A percentile compares a stretch with the other conserved stretches of the same genome.
Evolutionary conservation across 352 stramenopile species (phyloP).

Genomic region (Phytophthora chlamydospora): DNA sequence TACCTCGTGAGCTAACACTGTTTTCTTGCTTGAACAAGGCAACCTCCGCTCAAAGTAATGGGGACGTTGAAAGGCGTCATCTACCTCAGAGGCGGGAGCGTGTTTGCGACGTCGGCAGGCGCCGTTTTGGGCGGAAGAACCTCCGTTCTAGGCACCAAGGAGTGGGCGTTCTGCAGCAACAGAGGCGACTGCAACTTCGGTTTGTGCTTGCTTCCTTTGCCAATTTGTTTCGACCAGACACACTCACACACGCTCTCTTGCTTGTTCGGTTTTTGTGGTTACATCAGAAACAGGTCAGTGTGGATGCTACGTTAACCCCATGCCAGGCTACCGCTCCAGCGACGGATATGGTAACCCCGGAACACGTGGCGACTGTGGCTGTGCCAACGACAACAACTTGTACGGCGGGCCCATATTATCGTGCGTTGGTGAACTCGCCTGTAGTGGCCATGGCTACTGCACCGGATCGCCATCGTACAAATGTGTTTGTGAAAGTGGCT

Average conservation of each 20-base stretch:
- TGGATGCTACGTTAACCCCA: slow-evolving; percentile 63
- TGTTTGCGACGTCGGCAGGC: slow-evolving; percentile 55
- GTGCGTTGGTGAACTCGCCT: slow-evolving; percentile 72
- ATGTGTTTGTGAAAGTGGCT: slow-evolving; percentile 69
- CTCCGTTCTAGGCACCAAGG: slow-evolving; percentile 84
- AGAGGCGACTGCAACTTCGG: slow-evolving; percentile 84
- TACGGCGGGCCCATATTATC: slow-evolving; percentile 67
- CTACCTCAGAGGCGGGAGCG: slow-evolving; percentile 53
- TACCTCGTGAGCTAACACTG: slow-evolving; percentile 17
- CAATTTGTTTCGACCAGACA: slow-evolving; percentile 3
- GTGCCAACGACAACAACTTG: slow-evolving; percentile 80
- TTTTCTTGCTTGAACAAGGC: slow-evolving; percentile 30
- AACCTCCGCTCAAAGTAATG: slow-evolving; percentile 67
- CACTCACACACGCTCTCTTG: background rate
- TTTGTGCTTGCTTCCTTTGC: background rate
- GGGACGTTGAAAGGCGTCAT: slow-evolving; percentile 36
- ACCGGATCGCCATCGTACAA: slow-evolving; percentile 55
- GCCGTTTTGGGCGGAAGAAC: slow-evolving; percentile 46
- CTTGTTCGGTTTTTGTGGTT: slow-evolving; percentile 1
- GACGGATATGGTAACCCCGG: slow-evolving; percentile 89
- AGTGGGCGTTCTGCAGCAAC: slow-evolving; percentile 90
- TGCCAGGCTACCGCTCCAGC: slow-evolving; percentile 83
- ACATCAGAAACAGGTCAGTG: slow-evolving; percentile 51
- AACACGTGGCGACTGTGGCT: slow-evolving; percentile 92
- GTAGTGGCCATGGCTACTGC: slow-evolving; percentile 78